Evolutionary conservation across 129 eudicot species (phyloP).

Genomic region (Arctium minus): DNA sequence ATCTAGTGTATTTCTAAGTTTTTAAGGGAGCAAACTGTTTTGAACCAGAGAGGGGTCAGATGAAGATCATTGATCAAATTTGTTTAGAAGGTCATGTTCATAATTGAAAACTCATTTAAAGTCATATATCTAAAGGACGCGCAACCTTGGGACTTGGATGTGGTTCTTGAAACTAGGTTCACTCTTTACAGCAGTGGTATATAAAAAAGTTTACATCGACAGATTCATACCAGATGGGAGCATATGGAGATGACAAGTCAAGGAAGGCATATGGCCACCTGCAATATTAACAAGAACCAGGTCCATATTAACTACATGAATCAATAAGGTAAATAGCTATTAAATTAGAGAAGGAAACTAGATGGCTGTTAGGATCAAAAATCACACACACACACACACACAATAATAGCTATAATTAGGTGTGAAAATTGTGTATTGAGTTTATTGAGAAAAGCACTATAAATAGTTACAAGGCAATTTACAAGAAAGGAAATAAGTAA

Average conservation of each 20-base stretch:
- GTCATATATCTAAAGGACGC: neutral
- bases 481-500: too few species aligned
- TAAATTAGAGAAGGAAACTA: neutral
- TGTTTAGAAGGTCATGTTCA: neutral
- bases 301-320: constrained; percentile 4
- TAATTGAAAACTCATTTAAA: neutral
- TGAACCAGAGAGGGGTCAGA: too few species aligned
- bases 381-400: neutral
- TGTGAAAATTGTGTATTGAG: too few species aligned
- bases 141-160: neutral
- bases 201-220: neutral
- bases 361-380: neutral
- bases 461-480: too few species aligned
- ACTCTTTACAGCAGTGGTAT: neutral
- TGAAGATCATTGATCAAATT: too few species aligned
- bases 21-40: too few species aligned
- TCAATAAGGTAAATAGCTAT: neutral
- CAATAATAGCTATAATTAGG: neutral
- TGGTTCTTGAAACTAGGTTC: neutral
- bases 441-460: too few species aligned
- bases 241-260: constrained; percentile 83
- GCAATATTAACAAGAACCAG: constrained; percentile 15
- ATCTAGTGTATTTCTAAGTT: too few species aligned
- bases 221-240: constrained; percentile 74
- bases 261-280: constrained; percentile 97